Conservation (phyloP, 176 grass and related monocot species). For the Oryza australiensis region DNA sequence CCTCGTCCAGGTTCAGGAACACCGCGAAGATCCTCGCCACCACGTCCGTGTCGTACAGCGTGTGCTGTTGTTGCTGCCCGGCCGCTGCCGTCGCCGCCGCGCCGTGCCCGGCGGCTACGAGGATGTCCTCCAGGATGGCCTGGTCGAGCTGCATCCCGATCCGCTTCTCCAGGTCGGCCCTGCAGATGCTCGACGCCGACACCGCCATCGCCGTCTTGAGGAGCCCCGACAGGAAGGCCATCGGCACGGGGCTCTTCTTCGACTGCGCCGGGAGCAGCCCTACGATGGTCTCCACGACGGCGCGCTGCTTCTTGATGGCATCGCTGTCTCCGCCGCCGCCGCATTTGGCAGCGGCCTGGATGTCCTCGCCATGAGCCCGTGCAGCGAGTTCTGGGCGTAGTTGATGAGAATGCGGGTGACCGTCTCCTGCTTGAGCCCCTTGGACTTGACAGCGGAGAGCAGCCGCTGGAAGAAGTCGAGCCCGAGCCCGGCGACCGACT, state of each 20-base stretch:
- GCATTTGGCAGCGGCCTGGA: conserved; percentile 25
- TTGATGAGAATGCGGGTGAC: conserved; percentile 78
- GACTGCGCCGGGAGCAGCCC: conserved; percentile 76
- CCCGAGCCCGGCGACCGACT: conserved; percentile 51
- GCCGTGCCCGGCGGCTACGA: conserved; percentile 49
- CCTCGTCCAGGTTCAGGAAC: conserved; percentile 74
- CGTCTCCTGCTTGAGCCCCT: conserved; percentile 94
- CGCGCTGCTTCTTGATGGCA: conserved; percentile 61
- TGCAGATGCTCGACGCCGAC: conserved; percentile 59
- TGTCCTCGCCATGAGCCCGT: conserved; percentile 69
- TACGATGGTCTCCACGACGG: conserved; percentile 63
- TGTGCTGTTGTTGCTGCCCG: conserved; percentile 33
- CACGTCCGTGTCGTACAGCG: conserved; percentile 78
- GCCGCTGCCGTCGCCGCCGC: neutral
- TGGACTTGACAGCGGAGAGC: conserved; percentile 73
- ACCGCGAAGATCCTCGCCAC: conserved; percentile 71
- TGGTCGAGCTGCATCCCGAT: conserved; percentile 87
- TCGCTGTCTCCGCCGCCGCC: conserved; percentile 45
- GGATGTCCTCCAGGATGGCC: conserved; percentile 89
- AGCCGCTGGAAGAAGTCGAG: conserved; percentile 84
- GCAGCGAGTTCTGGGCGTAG: conserved; percentile 79
- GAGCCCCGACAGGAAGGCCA: conserved; percentile 85
- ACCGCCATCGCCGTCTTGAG: conserved; percentile 70
- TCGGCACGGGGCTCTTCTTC: conserved; percentile 74
- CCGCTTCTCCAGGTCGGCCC: conserved; percentile 75